These are phyloP conservation scores for Cladophialophora chaetospira DNA, from an alignment of 2,329 filamentous ascomycete species.

Conservation along the genomic window DNA sequence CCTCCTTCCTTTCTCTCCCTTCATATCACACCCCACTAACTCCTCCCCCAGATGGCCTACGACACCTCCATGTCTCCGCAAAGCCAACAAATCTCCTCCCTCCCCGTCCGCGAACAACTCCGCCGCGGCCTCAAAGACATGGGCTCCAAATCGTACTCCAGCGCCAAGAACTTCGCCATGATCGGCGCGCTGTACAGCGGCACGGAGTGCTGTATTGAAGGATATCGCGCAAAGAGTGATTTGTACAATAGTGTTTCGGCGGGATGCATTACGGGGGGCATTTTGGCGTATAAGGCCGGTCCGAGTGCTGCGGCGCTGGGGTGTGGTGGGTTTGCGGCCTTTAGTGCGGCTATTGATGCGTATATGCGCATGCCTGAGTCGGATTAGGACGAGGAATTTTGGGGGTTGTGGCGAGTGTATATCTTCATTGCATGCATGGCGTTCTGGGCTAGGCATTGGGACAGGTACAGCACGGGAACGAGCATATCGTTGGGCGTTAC, in stretches of 20 bases:
- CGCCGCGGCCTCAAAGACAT: conserved; percentile 89
- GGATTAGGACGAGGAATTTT: conserved; percentile 46
- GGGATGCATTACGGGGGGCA: conserved; percentile 88
- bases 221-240: conserved; percentile 87
- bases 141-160: conserved; percentile 78
- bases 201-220: conserved; percentile 95
- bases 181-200: conserved; percentile 89
- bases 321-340: conserved; percentile 91
- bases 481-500: too few species aligned
- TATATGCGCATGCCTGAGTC: conserved; percentile 77
- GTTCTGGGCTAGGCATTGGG: too few species aligned
- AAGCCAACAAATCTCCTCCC: conserved; percentile 57
- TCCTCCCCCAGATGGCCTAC: conserved; percentile 79
- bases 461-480: too few species aligned
- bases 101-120: conserved; percentile 83
- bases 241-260: conserved; percentile 82
- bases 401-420: too few species aligned
- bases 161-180: conserved; percentile 91
- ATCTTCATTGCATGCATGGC: too few species aligned
- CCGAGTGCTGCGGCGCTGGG: conserved; percentile 86
- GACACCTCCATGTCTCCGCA: conserved; percentile 77
- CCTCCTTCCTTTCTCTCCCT: not conserved
- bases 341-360: conserved; percentile 86
- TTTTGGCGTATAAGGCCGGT: conserved; percentile 81
- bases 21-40: not conserved